Percentiles rank a stretch among this genome's conserved stretches.
These are phyloP conservation scores for Starmerella davenportii DNA, from an alignment of 805 yeast genomes.

Conservation along the genomic window DNA sequence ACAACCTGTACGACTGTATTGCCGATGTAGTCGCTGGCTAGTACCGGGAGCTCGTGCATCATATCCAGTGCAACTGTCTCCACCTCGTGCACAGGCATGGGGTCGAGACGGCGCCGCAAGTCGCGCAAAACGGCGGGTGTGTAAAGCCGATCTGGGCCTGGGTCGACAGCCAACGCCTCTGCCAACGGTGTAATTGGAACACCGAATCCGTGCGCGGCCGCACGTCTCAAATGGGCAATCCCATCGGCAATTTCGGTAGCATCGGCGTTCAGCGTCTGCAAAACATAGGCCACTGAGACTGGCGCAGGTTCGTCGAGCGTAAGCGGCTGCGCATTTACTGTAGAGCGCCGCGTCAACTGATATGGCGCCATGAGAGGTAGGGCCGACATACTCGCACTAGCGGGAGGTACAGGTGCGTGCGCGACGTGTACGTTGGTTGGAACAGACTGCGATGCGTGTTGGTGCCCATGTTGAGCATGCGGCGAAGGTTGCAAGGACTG, in stretches of 20 bases:
- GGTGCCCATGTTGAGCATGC: background rate
- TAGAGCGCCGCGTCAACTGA: background rate
- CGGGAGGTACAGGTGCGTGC: too few species aligned
- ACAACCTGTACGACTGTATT: slow-evolving; percentile 89
- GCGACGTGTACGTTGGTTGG: too few species aligned
- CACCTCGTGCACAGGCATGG: slow-evolving; percentile 39
- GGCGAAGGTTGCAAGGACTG: background rate
- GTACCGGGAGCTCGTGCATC: slow-evolving; percentile 75
- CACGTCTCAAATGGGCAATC: slow-evolving; percentile 19
- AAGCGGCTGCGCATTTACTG: background rate
- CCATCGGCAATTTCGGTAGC: slow-evolving; percentile 18
- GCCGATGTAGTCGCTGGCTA: slow-evolving; percentile 84
- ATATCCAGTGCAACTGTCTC: slow-evolving; percentile 66
- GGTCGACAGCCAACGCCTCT: slow-evolving; percentile 25
- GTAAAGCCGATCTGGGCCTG: slow-evolving; percentile 39
- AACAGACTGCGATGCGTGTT: background rate
- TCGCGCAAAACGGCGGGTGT: slow-evolving; percentile 83
- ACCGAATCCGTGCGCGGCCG: slow-evolving; percentile 23
- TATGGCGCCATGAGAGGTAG: background rate
- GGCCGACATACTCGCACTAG: too few species aligned
- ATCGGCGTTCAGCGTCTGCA: slow-evolving; percentile 23
- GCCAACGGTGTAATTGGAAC: slow-evolving; percentile 43
- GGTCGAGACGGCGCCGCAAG: slow-evolving; percentile 49
- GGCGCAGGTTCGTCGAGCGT: slow-evolving; percentile 5
- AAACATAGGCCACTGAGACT: slow-evolving; percentile 18